phyloP scores from a whole-genome alignment of 768 basidiomycete genomes.

The Mycena epipterygia region DNA sequence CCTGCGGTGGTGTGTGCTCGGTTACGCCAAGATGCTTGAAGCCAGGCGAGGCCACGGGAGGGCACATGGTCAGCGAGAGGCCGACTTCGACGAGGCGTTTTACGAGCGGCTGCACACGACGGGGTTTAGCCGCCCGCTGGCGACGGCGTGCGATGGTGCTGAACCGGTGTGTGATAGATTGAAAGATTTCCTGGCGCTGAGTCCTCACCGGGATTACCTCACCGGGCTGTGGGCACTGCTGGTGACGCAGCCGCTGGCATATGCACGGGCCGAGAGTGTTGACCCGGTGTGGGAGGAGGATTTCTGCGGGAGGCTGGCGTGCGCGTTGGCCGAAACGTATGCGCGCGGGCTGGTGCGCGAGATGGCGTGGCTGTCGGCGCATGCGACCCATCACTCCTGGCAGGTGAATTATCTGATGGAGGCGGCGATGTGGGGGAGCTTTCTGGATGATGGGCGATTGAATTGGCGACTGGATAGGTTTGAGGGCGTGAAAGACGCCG shows the following conservation, averaged over 20 bases:
- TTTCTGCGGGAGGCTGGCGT: constrained; percentile 5
- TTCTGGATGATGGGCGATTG: constrained; percentile 20
- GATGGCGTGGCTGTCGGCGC: constrained; percentile 20
- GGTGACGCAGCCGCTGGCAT: constrained; percentile 12
- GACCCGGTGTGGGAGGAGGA: constrained; percentile 17
- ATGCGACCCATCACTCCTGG: constrained; percentile 25
- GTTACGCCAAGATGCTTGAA: constrained; percentile 14
- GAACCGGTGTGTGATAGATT: background rate
- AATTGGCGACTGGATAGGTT: constrained; percentile 19
- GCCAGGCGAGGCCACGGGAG: background rate
- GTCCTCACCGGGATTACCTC: constrained; percentile 7
- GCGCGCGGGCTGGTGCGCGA: constrained; percentile 17
- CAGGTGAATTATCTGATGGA: constrained; percentile 28
- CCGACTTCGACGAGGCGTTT: constrained; percentile 24
- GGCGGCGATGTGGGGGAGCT: constrained; percentile 30
- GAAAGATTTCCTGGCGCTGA: constrained; percentile 1
- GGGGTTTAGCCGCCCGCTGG: constrained; percentile 22
- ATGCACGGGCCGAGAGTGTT: constrained; percentile 7
- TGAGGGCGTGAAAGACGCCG: constrained; percentile 20
- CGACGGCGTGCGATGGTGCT: constrained; percentile 14
- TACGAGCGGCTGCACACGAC: constrained; percentile 20
- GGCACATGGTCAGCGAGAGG: constrained; percentile 20
- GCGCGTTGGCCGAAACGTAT: constrained; percentile 14
- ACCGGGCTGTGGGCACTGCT: constrained; percentile 6
- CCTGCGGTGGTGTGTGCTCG: constrained; percentile 20